Conservation (phyloP, 257 asterid species). For the Solanum peruvianum region DNA sequence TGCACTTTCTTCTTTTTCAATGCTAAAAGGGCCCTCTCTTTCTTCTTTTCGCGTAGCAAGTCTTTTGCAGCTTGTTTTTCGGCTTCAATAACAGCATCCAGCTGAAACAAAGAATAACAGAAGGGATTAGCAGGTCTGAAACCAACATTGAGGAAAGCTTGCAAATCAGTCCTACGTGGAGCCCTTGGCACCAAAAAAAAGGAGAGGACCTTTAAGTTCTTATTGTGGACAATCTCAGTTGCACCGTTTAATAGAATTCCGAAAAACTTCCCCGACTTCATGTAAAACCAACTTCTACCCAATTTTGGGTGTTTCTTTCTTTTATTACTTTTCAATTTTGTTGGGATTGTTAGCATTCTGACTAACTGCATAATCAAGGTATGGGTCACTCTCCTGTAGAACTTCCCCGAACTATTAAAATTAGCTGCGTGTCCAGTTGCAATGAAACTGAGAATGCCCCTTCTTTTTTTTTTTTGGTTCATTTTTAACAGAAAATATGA, state of each 20-base stretch:
- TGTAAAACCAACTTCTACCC: background rate
- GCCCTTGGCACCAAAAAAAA: background rate
- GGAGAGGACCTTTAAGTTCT: background rate
- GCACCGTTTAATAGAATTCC: background rate
- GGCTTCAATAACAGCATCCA: conserved; percentile 74
- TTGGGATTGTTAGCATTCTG: background rate
- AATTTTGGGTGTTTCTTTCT: background rate
- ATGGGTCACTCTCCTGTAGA: background rate
- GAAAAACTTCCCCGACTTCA: background rate
- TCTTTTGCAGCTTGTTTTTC: conserved; percentile 92
- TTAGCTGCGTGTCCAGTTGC: background rate
- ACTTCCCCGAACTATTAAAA: background rate
- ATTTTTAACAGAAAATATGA: background rate
- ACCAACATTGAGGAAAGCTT: background rate
- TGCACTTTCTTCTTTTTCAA: conserved; percentile 73
- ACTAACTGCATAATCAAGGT: background rate
- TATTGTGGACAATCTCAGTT: background rate
- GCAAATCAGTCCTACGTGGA: background rate
- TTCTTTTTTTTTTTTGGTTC: background rate
- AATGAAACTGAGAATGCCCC: background rate
- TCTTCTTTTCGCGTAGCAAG: conserved; percentile 77
- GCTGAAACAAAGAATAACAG: conserved; percentile 27
- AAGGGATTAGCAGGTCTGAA: background rate
- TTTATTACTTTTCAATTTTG: background rate
- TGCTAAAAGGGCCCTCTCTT: conserved; percentile 78